Conservation (phyloP, 306 rosid genomes). For the Glycyrrhiza uralensis region DNA sequence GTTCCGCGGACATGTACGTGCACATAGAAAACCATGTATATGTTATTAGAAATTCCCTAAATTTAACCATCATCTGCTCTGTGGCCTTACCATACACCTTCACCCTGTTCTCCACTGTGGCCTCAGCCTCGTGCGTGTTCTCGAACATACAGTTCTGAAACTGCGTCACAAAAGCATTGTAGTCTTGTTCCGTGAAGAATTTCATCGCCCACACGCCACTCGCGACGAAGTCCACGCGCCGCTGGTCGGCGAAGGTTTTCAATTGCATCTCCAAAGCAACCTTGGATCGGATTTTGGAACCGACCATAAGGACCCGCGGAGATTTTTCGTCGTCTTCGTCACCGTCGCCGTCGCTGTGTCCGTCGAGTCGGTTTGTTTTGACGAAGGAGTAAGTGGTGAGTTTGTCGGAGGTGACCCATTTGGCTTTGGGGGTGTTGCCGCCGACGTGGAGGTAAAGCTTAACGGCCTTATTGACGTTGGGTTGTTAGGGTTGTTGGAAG, state of each 20-base stretch:
- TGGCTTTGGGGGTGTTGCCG: slow-evolving; percentile 79
- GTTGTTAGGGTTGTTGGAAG: slow-evolving; percentile 27
- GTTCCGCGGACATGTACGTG: too few relatives aligned
- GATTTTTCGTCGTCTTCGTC: slow-evolving; percentile 35
- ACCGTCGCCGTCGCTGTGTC: slow-evolving; percentile 21
- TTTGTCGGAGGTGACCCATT: slow-evolving; percentile 84
- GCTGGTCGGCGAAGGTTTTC: slow-evolving; percentile 62
- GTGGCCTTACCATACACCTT: slow-evolving; percentile 91
- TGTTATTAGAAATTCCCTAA: too few relatives aligned
- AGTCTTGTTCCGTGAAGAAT: slow-evolving; percentile 59
- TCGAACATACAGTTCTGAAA: slow-evolving; percentile 73
- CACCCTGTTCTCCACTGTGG: slow-evolving; percentile 64
- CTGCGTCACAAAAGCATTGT: slow-evolving; percentile 44
- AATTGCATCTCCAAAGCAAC: slow-evolving; percentile 60
- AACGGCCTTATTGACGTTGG: slow-evolving; percentile 61
- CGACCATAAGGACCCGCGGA: slow-evolving; percentile 70
- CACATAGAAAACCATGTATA: too few relatives aligned
- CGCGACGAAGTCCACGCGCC: slow-evolving; percentile 82
- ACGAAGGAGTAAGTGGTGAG: slow-evolving; percentile 56
- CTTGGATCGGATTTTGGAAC: slow-evolving; percentile 56
- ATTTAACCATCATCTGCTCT: too few relatives aligned
- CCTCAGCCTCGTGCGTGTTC: slow-evolving; percentile 65
- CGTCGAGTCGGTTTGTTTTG: slow-evolving; percentile 37
- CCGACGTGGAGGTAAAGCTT: slow-evolving; percentile 80
- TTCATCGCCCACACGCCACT: slow-evolving; percentile 95